A percentile compares a stretch with the other conserved stretches of the same genome.
These are phyloP conservation scores for Salicornia ramosissima DNA, from an alignment of 148 eudicot genomes.

Conservation along the genomic window DNA sequence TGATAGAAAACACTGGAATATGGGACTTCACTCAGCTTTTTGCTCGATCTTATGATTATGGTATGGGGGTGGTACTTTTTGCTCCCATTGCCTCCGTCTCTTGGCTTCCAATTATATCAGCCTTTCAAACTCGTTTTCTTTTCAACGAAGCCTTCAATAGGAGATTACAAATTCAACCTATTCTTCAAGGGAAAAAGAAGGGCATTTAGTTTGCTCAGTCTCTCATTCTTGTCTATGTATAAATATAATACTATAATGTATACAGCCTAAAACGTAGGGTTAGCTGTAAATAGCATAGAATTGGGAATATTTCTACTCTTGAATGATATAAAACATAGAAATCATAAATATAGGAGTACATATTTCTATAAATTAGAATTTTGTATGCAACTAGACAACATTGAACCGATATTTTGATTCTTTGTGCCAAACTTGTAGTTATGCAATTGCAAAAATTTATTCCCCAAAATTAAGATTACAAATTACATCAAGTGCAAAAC, in stretches of 20 bases:
- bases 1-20: slow-evolving; percentile 47
- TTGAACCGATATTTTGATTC: neutral
- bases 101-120: slow-evolving; percentile 86
- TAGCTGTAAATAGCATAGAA: slow-evolving; percentile 18
- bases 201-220: slow-evolving; percentile 22
- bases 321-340: neutral
- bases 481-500: neutral
- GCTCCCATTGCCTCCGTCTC: slow-evolving; percentile 79
- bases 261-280: neutral
- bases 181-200: slow-evolving; percentile 75
- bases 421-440: neutral
- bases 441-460: neutral
- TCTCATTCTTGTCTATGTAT: slow-evolving; percentile 16
- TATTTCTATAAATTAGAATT: slow-evolving; percentile 11
- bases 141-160: slow-evolving; percentile 91
- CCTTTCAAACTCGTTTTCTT: slow-evolving; percentile 90
- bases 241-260: neutral
- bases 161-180: slow-evolving; percentile 70
- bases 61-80: slow-evolving; percentile 80
- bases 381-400: slow-evolving; percentile 12
- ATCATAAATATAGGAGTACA: neutral
- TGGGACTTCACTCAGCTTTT: slow-evolving; percentile 71
- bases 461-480: neutral
- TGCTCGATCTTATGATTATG: slow-evolving; percentile 76
- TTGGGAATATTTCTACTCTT: neutral